These are phyloP conservation scores for Fusarium sterilihyphosum DNA, from an alignment of 2,329 filamentous ascomycete species.

Conservation along the genomic window DNA sequence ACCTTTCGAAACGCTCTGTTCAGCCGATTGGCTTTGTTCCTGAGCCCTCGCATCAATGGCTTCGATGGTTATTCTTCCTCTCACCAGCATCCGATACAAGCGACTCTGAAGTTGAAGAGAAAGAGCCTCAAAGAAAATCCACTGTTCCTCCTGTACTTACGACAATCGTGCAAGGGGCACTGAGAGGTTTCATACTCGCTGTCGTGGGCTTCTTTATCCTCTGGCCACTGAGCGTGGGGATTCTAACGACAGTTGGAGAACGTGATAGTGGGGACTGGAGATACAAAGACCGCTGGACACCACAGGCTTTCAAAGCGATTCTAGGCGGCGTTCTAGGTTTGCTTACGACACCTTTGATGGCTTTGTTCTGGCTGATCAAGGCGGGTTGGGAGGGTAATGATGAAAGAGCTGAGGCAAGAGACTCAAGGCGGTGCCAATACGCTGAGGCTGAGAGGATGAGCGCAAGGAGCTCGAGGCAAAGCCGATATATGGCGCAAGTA, in stretches of 20 bases:
- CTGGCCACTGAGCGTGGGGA: conserved; percentile 56
- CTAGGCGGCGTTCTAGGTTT: conserved; percentile 58
- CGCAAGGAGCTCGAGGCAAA: not conserved
- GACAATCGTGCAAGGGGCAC: conserved; percentile 43
- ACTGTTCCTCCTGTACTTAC: not conserved
- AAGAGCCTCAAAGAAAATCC: not conserved
- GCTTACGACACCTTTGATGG: conserved; percentile 59
- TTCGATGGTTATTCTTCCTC: conserved; percentile 52
- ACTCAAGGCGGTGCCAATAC: not conserved
- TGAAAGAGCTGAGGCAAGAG: conserved; percentile 8
- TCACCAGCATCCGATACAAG: not conserved
- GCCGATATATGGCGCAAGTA: not conserved
- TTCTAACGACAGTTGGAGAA: conserved; percentile 53
- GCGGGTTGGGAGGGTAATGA: conserved; percentile 54
- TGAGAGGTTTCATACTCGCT: conserved; percentile 43
- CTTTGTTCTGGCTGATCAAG: conserved; percentile 60
- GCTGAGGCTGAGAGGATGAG: not conserved
- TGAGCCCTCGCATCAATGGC: conserved; percentile 46
- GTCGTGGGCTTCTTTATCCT: conserved; percentile 54
- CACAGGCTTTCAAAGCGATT: conserved; percentile 61
- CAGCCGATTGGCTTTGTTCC: conserved; percentile 58
- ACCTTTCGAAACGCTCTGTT: conserved; percentile 56
- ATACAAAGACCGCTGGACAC: conserved; percentile 55
- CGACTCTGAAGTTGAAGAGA: not conserved
- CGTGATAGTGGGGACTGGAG: conserved; percentile 54